Evolutionary conservation across 2,329 filamentous ascomycete species (phyloP), one percentile per base, ranked within the genome.

Genomic region (Chaetoscypha palmicola): DNA sequence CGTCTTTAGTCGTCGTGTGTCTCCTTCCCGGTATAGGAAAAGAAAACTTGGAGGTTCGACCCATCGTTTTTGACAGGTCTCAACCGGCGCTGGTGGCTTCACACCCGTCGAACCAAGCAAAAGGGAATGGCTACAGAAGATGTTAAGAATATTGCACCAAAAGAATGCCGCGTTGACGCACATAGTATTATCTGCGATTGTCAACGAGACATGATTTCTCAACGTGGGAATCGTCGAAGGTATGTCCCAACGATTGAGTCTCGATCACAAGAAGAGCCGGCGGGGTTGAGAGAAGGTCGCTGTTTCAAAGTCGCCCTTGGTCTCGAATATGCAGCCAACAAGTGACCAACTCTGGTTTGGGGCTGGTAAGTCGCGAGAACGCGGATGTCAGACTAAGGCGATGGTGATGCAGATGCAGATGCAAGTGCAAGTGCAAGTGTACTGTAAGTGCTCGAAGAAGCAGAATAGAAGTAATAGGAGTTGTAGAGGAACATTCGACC

Each of bases 21-120:
- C 53, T 62, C 33, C 59, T 56, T 14, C 58, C 58, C 38, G 61
- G 61, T 12, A 64, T 49, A 19, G 60, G 62, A 45, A 64, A 63
- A 5, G 55, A 61, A 47, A 63, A 62, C 48, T 64, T 64, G 24
- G 61, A 61, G 20, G 53, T 56, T 48, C 58, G 58, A 41, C 59
- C 55, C 61, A 64, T 63, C 33, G 47, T 54, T 45, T 38, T 38
- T 33, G 32, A 35, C 21, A 38, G 33, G 32, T 21, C 26, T 32
- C 22, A 36, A 21, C 44, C 33, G 21, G 14, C 14, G 39, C 30
- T 9, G 21, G 26, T 34, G 21, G 28, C 35, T 46, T 28, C 31
- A 16, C 26, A 28, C 24, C 24, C 7, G 16, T 20, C 10, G 12
- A 30, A 35, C 43, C 32, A 21, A 45, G 16, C 5, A 12, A n/a